A percentile compares a stretch with the other conserved stretches of the same genome.
These are phyloP conservation scores for Thyridium curvatum DNA, from an alignment of 2,329 filamentous ascomycete genomes.

Conservation along the genomic window DNA sequence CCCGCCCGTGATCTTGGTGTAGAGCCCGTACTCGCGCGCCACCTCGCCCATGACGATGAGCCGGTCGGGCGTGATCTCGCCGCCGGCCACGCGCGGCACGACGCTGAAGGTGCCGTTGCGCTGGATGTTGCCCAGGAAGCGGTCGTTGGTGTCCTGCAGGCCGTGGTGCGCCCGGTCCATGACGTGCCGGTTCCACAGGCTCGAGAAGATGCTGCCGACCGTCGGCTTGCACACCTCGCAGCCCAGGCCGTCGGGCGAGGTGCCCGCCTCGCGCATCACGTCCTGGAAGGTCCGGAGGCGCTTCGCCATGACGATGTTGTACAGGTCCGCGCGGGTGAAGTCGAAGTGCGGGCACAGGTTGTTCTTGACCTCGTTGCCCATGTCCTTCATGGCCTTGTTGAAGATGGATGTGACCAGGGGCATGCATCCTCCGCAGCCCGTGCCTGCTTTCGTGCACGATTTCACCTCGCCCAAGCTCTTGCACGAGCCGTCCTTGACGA, in stretches of 20 bases:
- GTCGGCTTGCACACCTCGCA: constrained; percentile 85
- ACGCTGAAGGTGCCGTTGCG: constrained; percentile 88
- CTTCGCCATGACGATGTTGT: constrained; percentile 82
- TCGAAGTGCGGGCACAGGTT: constrained; percentile 79
- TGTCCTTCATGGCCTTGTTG: constrained; percentile 77
- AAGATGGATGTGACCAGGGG: constrained; percentile 85
- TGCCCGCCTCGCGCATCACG: constrained; percentile 71
- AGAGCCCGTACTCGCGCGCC: constrained; percentile 76
- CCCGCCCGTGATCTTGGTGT: constrained; percentile 88
- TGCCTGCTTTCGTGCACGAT: constrained; percentile 85
- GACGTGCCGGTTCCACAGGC: constrained; percentile 77
- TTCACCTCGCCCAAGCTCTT: constrained; percentile 80
- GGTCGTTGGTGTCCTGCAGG: constrained; percentile 86
- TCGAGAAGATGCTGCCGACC: constrained; percentile 73
- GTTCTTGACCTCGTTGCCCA: constrained; percentile 85
- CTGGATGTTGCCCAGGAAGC: constrained; percentile 84
- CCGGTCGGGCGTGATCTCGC: constrained; percentile 83
- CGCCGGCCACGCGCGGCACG: constrained; percentile 73
- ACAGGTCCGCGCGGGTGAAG: constrained; percentile 81
- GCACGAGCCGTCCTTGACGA: constrained; percentile 71
- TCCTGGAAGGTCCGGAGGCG: constrained; percentile 64
- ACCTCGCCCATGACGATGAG: constrained; percentile 79
- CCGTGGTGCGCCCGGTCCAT: constrained; percentile 63
- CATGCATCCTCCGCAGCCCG: constrained; percentile 85
- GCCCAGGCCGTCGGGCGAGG: constrained; percentile 61